phyloP scores from a whole-genome alignment of 345 rosid species.

The Salix koriyanagi region DNA sequence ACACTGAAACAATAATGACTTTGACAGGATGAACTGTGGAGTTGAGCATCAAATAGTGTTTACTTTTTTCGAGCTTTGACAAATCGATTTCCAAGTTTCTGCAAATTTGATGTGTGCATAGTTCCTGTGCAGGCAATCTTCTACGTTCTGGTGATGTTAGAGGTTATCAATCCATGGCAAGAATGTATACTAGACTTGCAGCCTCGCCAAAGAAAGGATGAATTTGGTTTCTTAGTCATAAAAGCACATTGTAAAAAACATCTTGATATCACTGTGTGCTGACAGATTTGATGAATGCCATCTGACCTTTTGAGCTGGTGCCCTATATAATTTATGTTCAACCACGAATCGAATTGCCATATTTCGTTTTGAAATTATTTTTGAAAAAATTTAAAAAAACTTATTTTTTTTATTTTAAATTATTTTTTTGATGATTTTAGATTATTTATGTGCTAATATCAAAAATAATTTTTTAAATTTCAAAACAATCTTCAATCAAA shows the following conservation, averaged over 20 bases:
- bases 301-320: not conserved
- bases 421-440: too few species aligned
- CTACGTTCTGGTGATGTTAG: conserved; percentile 84
- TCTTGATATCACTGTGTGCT: not conserved
- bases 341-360: not conserved
- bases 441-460: too few species aligned
- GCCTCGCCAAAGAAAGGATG: conserved; percentile 93
- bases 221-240: conserved; percentile 5
- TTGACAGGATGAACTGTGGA: not conserved
- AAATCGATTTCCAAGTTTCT: not conserved
- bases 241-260: not conserved
- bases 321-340: not conserved
- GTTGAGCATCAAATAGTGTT: not conserved
- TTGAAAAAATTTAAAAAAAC: too few species aligned
- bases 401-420: too few species aligned
- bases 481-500: too few species aligned
- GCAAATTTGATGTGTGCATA: not conserved
- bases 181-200: conserved; percentile 85
- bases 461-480: too few species aligned
- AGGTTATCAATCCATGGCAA: conserved; percentile 96
- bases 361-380: too few species aligned
- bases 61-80: not conserved
- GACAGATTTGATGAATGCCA: not conserved
- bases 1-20: not conserved
- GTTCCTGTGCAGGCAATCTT: conserved; percentile 60